phyloP scores from a whole-genome alignment of 352 stramenopile genomes.

The Globisporangium apiculatum region DNA sequence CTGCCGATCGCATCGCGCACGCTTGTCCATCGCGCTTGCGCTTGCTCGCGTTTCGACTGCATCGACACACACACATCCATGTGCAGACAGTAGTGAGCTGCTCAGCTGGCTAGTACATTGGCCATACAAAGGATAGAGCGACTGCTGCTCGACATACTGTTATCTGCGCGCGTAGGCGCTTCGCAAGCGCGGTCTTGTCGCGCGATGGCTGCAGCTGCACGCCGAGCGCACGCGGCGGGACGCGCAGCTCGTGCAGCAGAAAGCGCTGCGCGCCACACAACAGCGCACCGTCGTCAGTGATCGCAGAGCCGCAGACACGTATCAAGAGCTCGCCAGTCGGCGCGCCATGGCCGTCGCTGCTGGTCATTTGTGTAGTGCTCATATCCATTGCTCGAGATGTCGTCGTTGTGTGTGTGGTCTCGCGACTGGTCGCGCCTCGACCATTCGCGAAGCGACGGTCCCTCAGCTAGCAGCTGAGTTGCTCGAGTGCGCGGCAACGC shows the following conservation, averaged over 20 bases:
- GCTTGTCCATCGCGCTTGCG: conserved; percentile 1
- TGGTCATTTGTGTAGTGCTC: no score
- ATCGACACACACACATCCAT: background rate
- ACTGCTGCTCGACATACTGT: conserved; percentile 8
- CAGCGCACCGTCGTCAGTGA: conserved; percentile 16
- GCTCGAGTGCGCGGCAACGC: conserved; percentile 12
- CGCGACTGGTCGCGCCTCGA: background rate
- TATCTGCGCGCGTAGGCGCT: conserved; percentile 12
- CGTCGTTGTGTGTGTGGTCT: background rate
- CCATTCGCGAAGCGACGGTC: background rate
- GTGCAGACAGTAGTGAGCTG: background rate
- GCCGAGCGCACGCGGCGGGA: background rate
- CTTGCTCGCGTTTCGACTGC: conserved; percentile 3
- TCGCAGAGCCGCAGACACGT: conserved; percentile 16
- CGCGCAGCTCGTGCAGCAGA: conserved; percentile 22
- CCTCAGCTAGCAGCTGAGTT: conserved; percentile 6
- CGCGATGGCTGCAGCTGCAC: conserved; percentile 17
- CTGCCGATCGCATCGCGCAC: background rate
- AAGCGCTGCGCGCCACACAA: conserved; percentile 23
- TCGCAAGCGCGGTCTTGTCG: conserved; percentile 19
- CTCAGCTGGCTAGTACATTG: no score
- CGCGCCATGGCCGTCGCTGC: no score
- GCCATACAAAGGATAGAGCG: background rate
- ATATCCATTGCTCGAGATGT: background rate
- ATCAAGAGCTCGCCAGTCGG: conserved; percentile 46